A percentile compares a stretch with the other conserved stretches of the same genome.
These are phyloP conservation scores for Cordyceps pruinosa DNA, from an alignment of 2,329 filamentous ascomycete species.

Conservation along the genomic window DNA sequence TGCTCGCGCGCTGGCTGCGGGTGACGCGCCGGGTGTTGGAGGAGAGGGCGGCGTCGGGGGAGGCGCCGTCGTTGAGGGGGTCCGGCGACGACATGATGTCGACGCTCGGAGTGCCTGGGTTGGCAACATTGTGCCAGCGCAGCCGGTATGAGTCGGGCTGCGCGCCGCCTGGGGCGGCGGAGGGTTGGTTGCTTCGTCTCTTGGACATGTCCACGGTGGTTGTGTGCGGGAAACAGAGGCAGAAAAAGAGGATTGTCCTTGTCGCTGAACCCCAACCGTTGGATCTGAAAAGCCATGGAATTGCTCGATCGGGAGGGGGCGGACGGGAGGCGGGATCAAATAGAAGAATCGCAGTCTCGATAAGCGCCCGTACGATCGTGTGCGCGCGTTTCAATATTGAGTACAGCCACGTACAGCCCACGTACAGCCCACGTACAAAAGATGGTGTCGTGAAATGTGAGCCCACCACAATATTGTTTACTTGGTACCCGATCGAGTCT, in stretches of 20 bases:
- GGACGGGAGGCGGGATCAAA: background rate
- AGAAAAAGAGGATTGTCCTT: background rate
- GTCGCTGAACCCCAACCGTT: background rate
- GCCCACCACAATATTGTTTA: conserved; percentile 10
- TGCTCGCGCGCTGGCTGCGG: conserved; percentile 35
- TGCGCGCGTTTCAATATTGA: background rate
- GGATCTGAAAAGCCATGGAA: conserved; percentile 6
- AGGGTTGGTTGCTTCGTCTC: background rate
- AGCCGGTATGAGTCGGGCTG: conserved; percentile 22
- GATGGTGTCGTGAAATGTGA: background rate
- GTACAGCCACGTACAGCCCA: background rate
- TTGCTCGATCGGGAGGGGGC: background rate
- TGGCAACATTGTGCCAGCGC: conserved; percentile 30
- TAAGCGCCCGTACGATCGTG: background rate
- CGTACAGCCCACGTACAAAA: background rate
- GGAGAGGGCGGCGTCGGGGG: conserved; percentile 27
- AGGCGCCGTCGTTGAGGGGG: conserved; percentile 38
- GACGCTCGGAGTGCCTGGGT: conserved; percentile 31
- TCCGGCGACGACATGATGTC: conserved; percentile 46
- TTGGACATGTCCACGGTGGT: conserved; percentile 13
- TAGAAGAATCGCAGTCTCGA: background rate
- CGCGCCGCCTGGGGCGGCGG: background rate
- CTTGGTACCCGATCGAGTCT: conserved; percentile 10
- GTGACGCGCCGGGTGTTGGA: conserved; percentile 36
- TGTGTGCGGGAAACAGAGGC: background rate